These are phyloP conservation scores for Sporisorium iseilematis-ciliati DNA, from an alignment of 1,284 basidiomycete species.

Conservation along the genomic window DNA sequence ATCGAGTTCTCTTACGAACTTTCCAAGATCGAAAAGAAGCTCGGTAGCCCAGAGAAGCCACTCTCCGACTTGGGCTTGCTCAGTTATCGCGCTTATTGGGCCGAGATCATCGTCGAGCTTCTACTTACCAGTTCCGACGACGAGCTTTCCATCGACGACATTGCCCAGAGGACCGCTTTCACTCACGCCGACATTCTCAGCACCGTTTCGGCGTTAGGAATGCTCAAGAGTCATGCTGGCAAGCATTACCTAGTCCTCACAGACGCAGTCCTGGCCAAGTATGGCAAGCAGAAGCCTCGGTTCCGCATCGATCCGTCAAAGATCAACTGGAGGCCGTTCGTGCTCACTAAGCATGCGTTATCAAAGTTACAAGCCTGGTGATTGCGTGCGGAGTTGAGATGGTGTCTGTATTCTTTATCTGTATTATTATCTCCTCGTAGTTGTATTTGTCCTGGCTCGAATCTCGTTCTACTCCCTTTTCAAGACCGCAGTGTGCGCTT, in stretches of 20 bases:
- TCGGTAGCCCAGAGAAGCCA: constrained; percentile 97
- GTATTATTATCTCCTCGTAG: no score
- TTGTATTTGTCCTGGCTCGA: no score
- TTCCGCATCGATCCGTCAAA: constrained; percentile 83
- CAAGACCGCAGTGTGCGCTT: no score
- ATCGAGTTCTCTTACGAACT: constrained; percentile 99
- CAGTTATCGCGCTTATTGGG: constrained; percentile 96
- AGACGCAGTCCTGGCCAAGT: constrained; percentile 89
- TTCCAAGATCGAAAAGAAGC: constrained; percentile 93
- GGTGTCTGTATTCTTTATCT: constrained; percentile 27
- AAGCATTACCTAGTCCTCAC: constrained; percentile 93
- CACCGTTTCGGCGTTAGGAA: constrained; percentile 94
- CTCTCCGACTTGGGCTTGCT: constrained; percentile 93
- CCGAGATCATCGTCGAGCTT: constrained; percentile 93
- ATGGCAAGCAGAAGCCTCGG: constrained; percentile 86
- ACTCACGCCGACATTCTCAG: constrained; percentile 97
- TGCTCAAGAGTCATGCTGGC: constrained; percentile 96
- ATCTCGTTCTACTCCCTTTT: no score
- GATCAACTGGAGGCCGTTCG: constrained; percentile 86
- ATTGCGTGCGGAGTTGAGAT: constrained; percentile 37
- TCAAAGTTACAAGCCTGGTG: no score
- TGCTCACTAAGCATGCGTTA: constrained; percentile 68
- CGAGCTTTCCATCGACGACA: constrained; percentile 91
- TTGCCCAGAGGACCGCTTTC: constrained; percentile 95
- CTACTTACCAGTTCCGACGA: constrained; percentile 77